Base-by-base conservation (phyloP, 805 yeast genomes). In the Lipomyces orientalis region DNA sequence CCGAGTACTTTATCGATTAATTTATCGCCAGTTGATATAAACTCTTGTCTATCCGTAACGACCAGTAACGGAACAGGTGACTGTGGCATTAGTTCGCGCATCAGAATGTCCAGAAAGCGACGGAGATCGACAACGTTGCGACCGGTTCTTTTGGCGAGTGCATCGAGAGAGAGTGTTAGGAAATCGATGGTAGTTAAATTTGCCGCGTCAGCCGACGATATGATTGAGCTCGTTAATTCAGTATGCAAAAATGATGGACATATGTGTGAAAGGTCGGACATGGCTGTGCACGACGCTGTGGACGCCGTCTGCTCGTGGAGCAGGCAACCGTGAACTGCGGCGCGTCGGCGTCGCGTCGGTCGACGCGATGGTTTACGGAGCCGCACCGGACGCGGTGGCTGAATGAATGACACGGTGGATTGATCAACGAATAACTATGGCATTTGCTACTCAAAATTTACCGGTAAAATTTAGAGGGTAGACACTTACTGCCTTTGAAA, bases 21-120 rank as follows among this genome's bases (percentile, higher is more conserved):
- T 0, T 74, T 75, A 73, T 84, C 87, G 0, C 90, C 90, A 0
- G 88, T 82, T 7, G 90, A 82, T 74, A 87, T 83, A 39, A 54
- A 54, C 16, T 31, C 9, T 14, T 54, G 64, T 22, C 43, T 22
- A 25, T 33, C 64, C 29, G 22, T 22, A 25, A 19, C 34, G 8
- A n/a, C 34, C 12, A 31, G n/a, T 31, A 52, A 31, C 10, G 55
- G 55, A 1, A 16, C 9, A 12, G 55, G 55, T 16, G 55, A 12
- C 10, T n/a, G 34, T 8, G 64, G 64, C 33, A 33, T 31, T 6
- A 54, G 14, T 9, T 54, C 49, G 22, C 46, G 31, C 19, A 29
- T 22, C 31, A 62, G 51, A 33, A 33, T 37, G 34, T 31, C 60
- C n/a, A 54, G 43, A 14, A 61, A 61, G 25, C 54, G 34, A 33